phyloP scores from a whole-genome alignment of 2,329 filamentous ascomycete species.

The Fusarium sp. region DNA sequence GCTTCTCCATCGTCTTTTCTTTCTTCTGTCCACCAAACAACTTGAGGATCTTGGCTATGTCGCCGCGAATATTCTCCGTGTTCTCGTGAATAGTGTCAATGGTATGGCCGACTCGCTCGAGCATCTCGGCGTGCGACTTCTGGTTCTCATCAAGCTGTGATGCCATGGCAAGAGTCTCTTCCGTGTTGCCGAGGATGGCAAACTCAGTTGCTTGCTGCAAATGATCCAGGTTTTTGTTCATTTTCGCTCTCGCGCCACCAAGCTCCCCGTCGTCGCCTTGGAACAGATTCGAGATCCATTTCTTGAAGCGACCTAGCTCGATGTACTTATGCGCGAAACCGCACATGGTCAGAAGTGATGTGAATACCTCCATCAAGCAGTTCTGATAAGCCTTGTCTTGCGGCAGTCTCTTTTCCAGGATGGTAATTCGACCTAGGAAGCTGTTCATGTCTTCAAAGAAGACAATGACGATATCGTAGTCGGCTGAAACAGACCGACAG shows the following conservation, averaged over 20 bases:
- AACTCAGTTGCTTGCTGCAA: slow-evolving; percentile 47
- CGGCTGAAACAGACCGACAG: slow-evolving; percentile 45
- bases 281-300: slow-evolving; percentile 45
- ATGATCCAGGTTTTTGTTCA: slow-evolving; percentile 42
- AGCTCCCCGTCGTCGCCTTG: slow-evolving; percentile 46
- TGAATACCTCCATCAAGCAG: slow-evolving; percentile 51
- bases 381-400: slow-evolving; percentile 44
- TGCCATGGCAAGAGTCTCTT: slow-evolving; percentile 44
- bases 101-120: slow-evolving; percentile 38
- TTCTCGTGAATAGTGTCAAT: slow-evolving; percentile 42
- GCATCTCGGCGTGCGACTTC: slow-evolving; percentile 35
- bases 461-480: slow-evolving; percentile 51
- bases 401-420: slow-evolving; percentile 47
- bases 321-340: slow-evolving; percentile 48
- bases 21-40: slow-evolving; percentile 37
- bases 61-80: slow-evolving; percentile 41
- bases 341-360: slow-evolving; percentile 46
- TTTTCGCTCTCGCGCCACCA: slow-evolving; percentile 41
- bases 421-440: slow-evolving; percentile 47
- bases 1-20: slow-evolving; percentile 16
- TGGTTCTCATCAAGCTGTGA: slow-evolving; percentile 42
- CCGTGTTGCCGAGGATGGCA: slow-evolving; percentile 47
- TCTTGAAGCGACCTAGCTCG: slow-evolving; percentile 47
- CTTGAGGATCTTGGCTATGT: slow-evolving; percentile 43
- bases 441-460: slow-evolving; percentile 53